phyloP scores from a whole-genome alignment of 192 early-diverging fungal genomes.

The Linnemannia zychae region DNA sequence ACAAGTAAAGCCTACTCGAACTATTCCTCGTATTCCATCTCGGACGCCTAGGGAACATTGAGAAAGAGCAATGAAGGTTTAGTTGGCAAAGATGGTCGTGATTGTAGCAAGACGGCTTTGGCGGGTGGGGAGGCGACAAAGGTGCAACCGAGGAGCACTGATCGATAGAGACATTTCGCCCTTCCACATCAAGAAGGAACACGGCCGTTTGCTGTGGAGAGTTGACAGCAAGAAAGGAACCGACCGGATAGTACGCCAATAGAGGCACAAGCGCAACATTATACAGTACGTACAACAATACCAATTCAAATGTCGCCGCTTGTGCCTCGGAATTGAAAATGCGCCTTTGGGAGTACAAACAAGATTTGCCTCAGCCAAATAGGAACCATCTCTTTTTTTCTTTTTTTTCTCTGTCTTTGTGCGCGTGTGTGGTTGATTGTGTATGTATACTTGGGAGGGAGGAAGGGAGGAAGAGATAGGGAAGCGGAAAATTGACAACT shows the following conservation, averaged over 20 bases:
- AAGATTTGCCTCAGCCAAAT: not conserved
- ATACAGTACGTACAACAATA: not conserved
- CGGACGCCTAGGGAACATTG: constrained; percentile 20
- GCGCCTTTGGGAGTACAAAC: not conserved
- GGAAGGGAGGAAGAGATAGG: not conserved
- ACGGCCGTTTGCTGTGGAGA: not conserved
- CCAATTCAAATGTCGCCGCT: not conserved
- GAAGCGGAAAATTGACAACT: not conserved
- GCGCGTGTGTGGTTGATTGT: not conserved
- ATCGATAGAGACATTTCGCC: not conserved
- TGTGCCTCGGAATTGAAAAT: not conserved
- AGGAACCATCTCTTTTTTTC: not conserved
- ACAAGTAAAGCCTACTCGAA: not conserved
- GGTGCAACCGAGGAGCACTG: not conserved
- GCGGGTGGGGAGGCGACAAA: not conserved
- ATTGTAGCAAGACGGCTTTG: not conserved
- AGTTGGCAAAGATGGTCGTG: not conserved
- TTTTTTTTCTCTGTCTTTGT: not conserved
- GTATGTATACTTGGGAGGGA: not conserved
- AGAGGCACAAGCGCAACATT: too few species aligned
- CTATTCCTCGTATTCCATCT: constrained; percentile 30
- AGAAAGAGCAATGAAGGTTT: constrained; percentile 1
- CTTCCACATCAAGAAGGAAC: not conserved
- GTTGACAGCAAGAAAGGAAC: not conserved
- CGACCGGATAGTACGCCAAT: not conserved